A percentile compares a stretch with the other conserved stretches of the same genome.
Conservation (phyloP, 805 yeast species). For the Wickerhamomyces rabaulensis region DNA sequence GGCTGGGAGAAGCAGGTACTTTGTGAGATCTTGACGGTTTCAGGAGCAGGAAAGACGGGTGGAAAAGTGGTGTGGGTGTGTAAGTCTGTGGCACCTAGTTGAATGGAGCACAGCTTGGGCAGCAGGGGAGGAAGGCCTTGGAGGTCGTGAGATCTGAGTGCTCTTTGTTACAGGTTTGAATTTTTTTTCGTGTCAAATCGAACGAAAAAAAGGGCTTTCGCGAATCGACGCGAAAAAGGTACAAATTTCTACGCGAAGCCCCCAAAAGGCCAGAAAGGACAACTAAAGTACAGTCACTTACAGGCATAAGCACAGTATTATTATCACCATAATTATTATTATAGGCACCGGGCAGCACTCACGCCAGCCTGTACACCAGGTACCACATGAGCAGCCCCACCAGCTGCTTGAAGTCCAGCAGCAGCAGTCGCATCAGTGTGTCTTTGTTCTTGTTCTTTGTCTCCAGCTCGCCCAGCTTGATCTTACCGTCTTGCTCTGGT, state of each 20-base stretch:
- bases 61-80: neutral
- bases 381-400: conserved; percentile 14
- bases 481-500: neutral
- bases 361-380: conserved; percentile 10
- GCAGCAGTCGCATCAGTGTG: conserved; percentile 1
- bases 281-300: too few species aligned
- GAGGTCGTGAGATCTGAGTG: neutral
- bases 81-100: neutral
- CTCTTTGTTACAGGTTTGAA: neutral
- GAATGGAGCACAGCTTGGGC: neutral
- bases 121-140: neutral
- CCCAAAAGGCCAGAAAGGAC: neutral
- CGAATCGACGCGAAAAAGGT: conserved; percentile 1
- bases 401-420: conserved; percentile 11
- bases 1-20: neutral
- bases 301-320: too few species aligned
- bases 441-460: neutral
- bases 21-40: neutral
- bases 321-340: too few species aligned
- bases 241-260: neutral
- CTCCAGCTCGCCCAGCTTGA: neutral
- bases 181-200: neutral
- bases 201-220: neutral
- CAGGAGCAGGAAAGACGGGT: neutral
- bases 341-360: neutral